Conservation (phyloP, 345 rosid species). For the Bruguiera gymnorhiza region DNA sequence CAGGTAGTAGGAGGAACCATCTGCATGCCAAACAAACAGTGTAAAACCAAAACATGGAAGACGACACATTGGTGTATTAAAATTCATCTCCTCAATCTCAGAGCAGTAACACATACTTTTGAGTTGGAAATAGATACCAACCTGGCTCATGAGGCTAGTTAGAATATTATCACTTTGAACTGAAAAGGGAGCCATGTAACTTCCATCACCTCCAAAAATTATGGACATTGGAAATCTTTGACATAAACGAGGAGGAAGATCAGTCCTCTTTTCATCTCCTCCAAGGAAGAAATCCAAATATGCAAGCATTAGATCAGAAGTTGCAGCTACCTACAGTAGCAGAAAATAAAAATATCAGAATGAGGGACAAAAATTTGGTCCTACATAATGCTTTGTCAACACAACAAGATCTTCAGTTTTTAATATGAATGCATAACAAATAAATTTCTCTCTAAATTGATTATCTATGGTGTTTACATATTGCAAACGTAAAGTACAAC, state of each 20-base stretch:
- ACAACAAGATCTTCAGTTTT: no score
- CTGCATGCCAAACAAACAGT: conserved; percentile 35
- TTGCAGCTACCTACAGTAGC: conserved; percentile 79
- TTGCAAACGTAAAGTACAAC: no score
- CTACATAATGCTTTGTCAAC: no score
- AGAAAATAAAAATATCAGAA: background rate
- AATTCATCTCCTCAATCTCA: background rate
- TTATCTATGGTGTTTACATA: no score
- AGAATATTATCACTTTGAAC: conserved; percentile 91
- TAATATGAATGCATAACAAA: no score
- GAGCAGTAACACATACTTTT: background rate
- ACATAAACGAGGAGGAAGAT: conserved; percentile 76
- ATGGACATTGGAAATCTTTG: conserved; percentile 81
- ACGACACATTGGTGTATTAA: background rate
- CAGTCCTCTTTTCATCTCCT: conserved; percentile 92
- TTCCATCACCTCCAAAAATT: conserved; percentile 96
- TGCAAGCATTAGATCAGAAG: conserved; percentile 91
- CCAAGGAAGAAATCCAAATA: conserved; percentile 98
- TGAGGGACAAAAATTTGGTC: background rate
- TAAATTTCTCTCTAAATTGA: no score
- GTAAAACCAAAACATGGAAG: conserved; percentile 19
- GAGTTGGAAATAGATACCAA: conserved; percentile 21
- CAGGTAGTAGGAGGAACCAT: conserved; percentile 80
- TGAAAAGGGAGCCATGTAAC: conserved; percentile 93
- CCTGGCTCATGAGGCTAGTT: conserved; percentile 93